phyloP scores from a whole-genome alignment of 805 yeast genomes.

The Cyberlindnera americana region DNA sequence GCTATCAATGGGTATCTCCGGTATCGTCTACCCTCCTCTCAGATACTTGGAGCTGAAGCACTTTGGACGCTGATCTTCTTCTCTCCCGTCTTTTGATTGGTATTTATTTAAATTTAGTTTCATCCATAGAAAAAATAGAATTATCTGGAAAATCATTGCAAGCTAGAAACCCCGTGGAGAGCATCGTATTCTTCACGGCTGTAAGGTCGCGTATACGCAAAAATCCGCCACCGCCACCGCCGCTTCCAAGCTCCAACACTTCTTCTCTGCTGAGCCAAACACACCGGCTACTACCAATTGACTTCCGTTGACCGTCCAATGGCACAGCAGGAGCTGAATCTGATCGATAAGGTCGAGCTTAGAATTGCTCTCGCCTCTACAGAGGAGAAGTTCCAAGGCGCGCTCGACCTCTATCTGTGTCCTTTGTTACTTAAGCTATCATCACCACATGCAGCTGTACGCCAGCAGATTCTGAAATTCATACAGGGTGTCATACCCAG shows the following conservation, averaged over 20 bases:
- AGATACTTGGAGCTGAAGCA: conserved; percentile 61
- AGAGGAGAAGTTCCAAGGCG: conserved; percentile 57
- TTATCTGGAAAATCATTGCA: no score
- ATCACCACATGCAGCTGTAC: conserved; percentile 63
- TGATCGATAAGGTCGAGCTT: conserved; percentile 77
- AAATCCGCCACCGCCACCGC: no score
- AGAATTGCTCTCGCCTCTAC: conserved; percentile 72
- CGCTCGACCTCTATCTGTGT: conserved; percentile 60
- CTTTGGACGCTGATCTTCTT: conserved; percentile 39
- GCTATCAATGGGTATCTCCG: conserved; percentile 69
- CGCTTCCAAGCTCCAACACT: no score
- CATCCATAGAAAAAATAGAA: no score
- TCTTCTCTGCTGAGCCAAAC: no score
- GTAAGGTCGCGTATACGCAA: no score
- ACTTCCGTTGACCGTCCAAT: conserved; percentile 1
- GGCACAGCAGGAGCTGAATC: conserved; percentile 46
- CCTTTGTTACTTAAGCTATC: conserved; percentile 78
- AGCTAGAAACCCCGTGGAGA: no score
- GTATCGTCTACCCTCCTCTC: conserved; percentile 56
- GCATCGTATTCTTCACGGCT: no score
- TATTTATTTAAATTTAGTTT: no score
- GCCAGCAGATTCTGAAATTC: conserved; percentile 62
- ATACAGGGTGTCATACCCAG: conserved; percentile 68
- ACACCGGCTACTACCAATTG: no score
- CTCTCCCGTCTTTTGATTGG: no score